phyloP scores from a whole-genome alignment of 176 grass and related monocot species.

The Cenchrus purpureus region DNA sequence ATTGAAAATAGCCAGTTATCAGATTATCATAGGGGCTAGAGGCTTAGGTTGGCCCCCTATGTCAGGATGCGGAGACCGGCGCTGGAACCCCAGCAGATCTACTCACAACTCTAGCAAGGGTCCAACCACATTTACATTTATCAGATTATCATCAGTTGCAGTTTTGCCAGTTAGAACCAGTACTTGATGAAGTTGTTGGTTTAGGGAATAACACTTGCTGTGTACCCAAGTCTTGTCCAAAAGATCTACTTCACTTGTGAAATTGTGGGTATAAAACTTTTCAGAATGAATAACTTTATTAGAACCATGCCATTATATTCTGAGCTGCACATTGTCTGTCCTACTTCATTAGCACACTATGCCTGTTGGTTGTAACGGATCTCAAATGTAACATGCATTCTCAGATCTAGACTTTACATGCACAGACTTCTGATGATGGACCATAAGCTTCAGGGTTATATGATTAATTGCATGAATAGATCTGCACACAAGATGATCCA shows the following conservation, averaged over 20 bases:
- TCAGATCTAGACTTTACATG: not conserved
- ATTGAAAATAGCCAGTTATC: not conserved
- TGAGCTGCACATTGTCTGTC: not conserved
- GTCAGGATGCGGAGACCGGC: not conserved
- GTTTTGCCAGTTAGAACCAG: not conserved
- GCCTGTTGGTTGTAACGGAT: not conserved
- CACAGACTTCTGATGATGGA: not conserved
- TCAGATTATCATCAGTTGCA: not conserved
- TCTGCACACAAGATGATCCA: not conserved
- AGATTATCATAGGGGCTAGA: not conserved
- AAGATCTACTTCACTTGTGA: not conserved
- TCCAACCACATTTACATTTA: not conserved
- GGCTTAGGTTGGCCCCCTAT: not conserved
- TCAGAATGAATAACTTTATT: not conserved
- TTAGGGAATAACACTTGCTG: not conserved
- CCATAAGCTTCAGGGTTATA: not conserved
- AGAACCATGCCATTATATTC: slow-evolving; percentile 1
- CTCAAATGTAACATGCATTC: not conserved
- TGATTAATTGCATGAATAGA: not conserved
- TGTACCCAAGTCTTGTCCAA: not conserved
- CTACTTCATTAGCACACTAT: not conserved
- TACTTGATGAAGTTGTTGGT: not conserved
- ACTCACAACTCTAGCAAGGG: not conserved
- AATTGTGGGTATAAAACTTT: not conserved
- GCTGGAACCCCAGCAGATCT: not conserved